These are phyloP conservation scores for Phaseolus coccineus DNA, from an alignment of 331 rosid genomes.

Conservation along the genomic window DNA sequence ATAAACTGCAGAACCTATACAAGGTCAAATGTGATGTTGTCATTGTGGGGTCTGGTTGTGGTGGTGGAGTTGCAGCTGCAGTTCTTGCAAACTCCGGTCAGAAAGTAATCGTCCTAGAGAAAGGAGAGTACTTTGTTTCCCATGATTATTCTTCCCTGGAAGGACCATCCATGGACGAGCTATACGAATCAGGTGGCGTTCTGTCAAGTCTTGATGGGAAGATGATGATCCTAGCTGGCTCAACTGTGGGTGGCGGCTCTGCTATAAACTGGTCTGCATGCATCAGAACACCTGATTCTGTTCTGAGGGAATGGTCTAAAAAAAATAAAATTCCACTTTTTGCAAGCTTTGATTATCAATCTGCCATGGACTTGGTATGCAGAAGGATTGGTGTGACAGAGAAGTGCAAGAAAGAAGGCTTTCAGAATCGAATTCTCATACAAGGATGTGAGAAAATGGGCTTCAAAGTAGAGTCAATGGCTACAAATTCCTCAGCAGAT, in stretches of 20 bases:
- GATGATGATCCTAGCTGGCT: conserved; percentile 76
- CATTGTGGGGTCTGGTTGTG: conserved; percentile 87
- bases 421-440: conserved; percentile 72
- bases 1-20: conserved; percentile 49
- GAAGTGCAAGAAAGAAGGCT: conserved; percentile 57
- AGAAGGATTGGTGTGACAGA: conserved; percentile 73
- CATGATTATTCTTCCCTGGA: conserved; percentile 81
- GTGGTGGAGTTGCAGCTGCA: conserved; percentile 98
- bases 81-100: conserved; percentile 79
- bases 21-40: conserved; percentile 89
- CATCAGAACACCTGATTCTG: conserved; percentile 73
- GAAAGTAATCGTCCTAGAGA: conserved; percentile 81
- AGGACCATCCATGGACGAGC: conserved; percentile 78
- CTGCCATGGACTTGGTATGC: conserved; percentile 80
- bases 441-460: conserved; percentile 83
- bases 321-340: conserved; percentile 69
- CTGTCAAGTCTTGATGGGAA: conserved; percentile 71
- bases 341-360: conserved; percentile 63
- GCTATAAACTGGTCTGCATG: conserved; percentile 94
- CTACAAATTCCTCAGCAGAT: conserved; percentile 68
- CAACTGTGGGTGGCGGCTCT: conserved; percentile 95
- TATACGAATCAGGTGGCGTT: conserved; percentile 72
- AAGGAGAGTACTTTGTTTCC: conserved; percentile 82
- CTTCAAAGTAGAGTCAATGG: conserved; percentile 68
- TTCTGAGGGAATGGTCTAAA: conserved; percentile 78